Percentiles rank a stretch among this genome's conserved stretches.
phyloP scores from a whole-genome alignment of 2,329 filamentous ascomycete genomes.

The Incumbomyces lentus region DNA sequence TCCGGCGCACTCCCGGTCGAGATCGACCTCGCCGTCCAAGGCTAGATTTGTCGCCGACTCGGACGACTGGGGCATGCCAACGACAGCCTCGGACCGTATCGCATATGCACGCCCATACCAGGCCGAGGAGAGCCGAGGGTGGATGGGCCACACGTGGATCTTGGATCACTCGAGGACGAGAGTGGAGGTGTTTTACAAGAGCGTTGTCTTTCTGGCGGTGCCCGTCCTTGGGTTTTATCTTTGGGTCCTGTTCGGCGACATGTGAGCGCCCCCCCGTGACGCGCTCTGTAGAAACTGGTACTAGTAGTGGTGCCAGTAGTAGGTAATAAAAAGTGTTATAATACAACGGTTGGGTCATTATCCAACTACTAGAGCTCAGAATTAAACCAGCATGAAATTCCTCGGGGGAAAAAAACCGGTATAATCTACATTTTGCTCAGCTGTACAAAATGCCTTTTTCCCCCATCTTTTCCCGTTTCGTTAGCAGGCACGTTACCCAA shows the following conservation, averaged over 20 bases:
- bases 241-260: constrained; percentile 54
- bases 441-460: too few relatives aligned
- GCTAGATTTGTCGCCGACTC: constrained; percentile 38
- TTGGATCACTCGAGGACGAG: constrained; percentile 34
- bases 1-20: constrained; percentile 29
- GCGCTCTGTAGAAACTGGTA: too few relatives aligned
- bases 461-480: too few relatives aligned
- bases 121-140: constrained; percentile 22
- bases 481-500: too few relatives aligned
- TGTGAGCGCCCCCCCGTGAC: too few relatives aligned
- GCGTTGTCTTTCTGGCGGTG: constrained; percentile 52
- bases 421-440: too few relatives aligned
- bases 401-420: too few relatives aligned
- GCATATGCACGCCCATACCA: constrained; percentile 23
- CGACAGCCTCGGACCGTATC: constrained; percentile 22
- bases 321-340: too few relatives aligned
- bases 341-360: too few relatives aligned
- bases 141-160: constrained; percentile 16
- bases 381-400: too few relatives aligned
- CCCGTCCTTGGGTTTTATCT: constrained; percentile 55
- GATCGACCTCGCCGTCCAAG: constrained; percentile 46
- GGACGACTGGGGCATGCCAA: constrained; percentile 21
- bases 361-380: too few relatives aligned
- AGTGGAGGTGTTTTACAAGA: constrained; percentile 50
- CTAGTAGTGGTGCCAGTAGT: too few relatives aligned